Evolutionary conservation across 2,329 filamentous ascomycete genomes (phyloP).

Genomic region (Clarireedia homoeocarpa): DNA sequence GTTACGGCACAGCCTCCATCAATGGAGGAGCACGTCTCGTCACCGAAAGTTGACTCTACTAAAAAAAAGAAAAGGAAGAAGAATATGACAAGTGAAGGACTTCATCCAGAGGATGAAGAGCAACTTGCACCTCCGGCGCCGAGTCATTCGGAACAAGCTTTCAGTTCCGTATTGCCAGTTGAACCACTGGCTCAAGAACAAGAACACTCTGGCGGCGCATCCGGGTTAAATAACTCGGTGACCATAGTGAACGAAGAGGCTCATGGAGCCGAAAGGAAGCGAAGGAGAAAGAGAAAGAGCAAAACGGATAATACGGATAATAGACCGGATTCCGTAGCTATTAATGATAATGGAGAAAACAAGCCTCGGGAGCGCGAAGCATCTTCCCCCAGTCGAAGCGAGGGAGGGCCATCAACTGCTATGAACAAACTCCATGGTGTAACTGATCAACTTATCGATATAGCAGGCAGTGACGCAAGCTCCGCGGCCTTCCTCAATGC

Average conservation of each 20-base stretch:
- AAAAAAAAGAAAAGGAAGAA: background rate
- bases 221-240: background rate
- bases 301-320: background rate
- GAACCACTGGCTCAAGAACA: too few species aligned
- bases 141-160: too few species aligned
- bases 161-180: too few species aligned
- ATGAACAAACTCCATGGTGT: too few species aligned
- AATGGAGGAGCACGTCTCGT: background rate
- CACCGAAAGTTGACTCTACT: background rate
- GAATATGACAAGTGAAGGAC: background rate
- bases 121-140: background rate
- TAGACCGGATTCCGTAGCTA: background rate
- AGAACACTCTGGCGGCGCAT: too few species aligned
- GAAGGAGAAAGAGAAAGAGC: background rate
- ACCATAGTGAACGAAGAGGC: background rate
- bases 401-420: too few species aligned
- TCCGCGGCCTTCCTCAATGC: constrained; percentile 3
- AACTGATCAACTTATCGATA: background rate
- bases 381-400: too few species aligned
- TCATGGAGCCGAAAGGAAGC: background rate
- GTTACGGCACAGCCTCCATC: background rate
- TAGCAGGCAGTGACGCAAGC: background rate
- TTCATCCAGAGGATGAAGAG: background rate
- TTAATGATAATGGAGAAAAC: background rate
- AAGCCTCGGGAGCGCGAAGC: background rate